phyloP scores from a whole-genome alignment of 345 rosid genomes.

The Litchi chinensis region DNA sequence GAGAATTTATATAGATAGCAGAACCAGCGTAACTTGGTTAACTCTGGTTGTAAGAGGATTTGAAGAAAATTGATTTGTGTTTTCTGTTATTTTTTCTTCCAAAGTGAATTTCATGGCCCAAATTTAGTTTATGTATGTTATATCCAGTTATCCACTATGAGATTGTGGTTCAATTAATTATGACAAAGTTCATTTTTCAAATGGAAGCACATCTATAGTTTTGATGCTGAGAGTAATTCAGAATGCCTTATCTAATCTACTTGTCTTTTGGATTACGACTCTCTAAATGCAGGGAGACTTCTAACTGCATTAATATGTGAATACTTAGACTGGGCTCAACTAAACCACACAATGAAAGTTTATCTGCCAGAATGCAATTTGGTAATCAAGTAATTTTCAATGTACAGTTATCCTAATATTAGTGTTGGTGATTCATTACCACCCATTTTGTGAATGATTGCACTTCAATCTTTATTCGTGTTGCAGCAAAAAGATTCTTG shows the following conservation, averaged over 20 bases:
- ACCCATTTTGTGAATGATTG: slow-evolving; percentile 12
- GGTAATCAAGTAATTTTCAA: slow-evolving; percentile 67
- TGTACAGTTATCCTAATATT: slow-evolving; percentile 6
- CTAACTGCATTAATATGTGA: slow-evolving; percentile 83
- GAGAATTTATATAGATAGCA: not conserved
- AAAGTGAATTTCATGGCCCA: not conserved
- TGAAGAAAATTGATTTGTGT: not conserved
- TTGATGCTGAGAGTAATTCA: not conserved
- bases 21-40: not conserved
- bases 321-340: slow-evolving; percentile 97
- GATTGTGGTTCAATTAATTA: not conserved
- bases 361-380: slow-evolving; percentile 94
- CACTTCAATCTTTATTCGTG: slow-evolving; percentile 13
- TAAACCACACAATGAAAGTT: slow-evolving; percentile 82
- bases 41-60: not conserved
- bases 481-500: slow-evolving; percentile 85
- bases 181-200: not conserved
- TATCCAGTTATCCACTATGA: slow-evolving; percentile 11
- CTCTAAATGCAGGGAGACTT: slow-evolving; percentile 70
- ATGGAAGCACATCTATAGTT: not conserved
- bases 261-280: slow-evolving; percentile 4
- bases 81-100: not conserved
- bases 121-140: not conserved
- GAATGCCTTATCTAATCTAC: not conserved
- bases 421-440: slow-evolving; percentile 6